A percentile compares a stretch with the other conserved stretches of the same genome.
These are phyloP conservation scores for Clausena lansium DNA, from an alignment of 345 rosid genomes.

Conservation along the genomic window DNA sequence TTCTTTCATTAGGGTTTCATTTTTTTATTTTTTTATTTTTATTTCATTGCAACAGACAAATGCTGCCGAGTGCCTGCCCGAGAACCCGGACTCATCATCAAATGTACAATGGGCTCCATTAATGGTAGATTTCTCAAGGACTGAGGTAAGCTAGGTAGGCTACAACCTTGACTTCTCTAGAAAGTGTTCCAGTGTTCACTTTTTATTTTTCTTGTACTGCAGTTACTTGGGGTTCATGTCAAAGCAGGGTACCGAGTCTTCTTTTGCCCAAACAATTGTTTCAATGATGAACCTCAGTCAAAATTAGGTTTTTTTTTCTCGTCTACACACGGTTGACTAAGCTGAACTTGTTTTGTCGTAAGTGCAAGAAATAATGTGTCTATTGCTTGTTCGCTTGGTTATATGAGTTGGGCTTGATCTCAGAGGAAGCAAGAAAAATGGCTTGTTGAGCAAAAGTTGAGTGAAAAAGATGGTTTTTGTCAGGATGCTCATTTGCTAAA, in stretches of 20 bases:
- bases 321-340: constrained; percentile 17
- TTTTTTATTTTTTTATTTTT: neutral
- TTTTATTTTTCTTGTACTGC: constrained; percentile 17
- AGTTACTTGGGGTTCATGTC: constrained; percentile 9
- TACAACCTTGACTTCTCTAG: constrained; percentile 21
- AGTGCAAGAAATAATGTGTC: constrained; percentile 30
- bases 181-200: constrained; percentile 16
- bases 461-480: constrained; percentile 21
- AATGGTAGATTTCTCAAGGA: constrained; percentile 24
- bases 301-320: constrained; percentile 12
- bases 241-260: constrained; percentile 26
- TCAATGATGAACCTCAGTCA: constrained; percentile 26
- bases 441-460: constrained; percentile 13
- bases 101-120: constrained; percentile 28
- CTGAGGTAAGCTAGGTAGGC: constrained; percentile 43
- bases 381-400: constrained; percentile 27
- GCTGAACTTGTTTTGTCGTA: constrained; percentile 28
- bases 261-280: constrained; percentile 33
- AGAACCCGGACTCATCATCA: constrained; percentile 14
- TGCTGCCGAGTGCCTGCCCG: constrained; percentile 17
- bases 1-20: constrained; percentile 4
- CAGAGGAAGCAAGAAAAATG: constrained; percentile 8
- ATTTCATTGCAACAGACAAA: constrained; percentile 5
- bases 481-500: constrained; percentile 34
- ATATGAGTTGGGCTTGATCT: constrained; percentile 30